Evolutionary conservation across 352 stramenopile species (phyloP).

Genomic region (Phytophthora meadii): DNA sequence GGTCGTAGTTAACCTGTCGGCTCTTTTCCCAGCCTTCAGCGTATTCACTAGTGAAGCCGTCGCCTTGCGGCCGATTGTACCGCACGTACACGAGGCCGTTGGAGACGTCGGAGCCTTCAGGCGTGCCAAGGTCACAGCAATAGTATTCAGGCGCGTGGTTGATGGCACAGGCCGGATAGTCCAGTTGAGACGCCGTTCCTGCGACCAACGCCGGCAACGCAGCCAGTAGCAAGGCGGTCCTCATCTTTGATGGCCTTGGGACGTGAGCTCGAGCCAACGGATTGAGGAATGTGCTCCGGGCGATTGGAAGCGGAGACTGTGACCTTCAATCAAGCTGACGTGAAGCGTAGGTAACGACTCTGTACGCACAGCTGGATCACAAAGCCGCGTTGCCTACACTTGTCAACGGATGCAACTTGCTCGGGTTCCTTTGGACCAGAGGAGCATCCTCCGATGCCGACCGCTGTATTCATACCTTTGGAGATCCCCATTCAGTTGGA

Average conservation of each 20-base stretch:
- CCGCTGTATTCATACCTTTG: conserved; percentile 20
- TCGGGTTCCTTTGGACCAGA: not conserved
- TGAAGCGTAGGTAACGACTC: conserved; percentile 2
- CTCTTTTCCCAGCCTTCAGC: conserved; percentile 71
- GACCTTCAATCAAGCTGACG: conserved; percentile 3
- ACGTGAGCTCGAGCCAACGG: conserved; percentile 23
- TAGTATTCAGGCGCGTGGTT: conserved; percentile 65
- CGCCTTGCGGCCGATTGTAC: conserved; percentile 63
- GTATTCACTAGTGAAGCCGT: conserved; percentile 59
- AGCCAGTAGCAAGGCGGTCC: conserved; percentile 14
- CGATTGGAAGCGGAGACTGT: conserved; percentile 8
- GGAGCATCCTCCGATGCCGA: not conserved
- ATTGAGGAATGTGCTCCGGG: conserved; percentile 36
- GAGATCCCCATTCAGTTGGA: conserved; percentile 1
- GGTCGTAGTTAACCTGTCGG: conserved; percentile 71
- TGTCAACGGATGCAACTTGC: not conserved
- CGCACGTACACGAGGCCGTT: conserved; percentile 60
- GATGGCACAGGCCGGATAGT: conserved; percentile 67
- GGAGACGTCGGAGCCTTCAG: conserved; percentile 35
- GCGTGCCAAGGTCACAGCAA: conserved; percentile 58
- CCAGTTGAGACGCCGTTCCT: conserved; percentile 55
- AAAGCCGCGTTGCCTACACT: not conserved
- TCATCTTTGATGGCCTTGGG: conserved; percentile 5
- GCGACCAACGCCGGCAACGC: conserved; percentile 37
- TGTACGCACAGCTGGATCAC: conserved; percentile 1